phyloP scores from a whole-genome alignment of 495 filamentous ascomycete species.

The Neurospora discreta region DNA sequence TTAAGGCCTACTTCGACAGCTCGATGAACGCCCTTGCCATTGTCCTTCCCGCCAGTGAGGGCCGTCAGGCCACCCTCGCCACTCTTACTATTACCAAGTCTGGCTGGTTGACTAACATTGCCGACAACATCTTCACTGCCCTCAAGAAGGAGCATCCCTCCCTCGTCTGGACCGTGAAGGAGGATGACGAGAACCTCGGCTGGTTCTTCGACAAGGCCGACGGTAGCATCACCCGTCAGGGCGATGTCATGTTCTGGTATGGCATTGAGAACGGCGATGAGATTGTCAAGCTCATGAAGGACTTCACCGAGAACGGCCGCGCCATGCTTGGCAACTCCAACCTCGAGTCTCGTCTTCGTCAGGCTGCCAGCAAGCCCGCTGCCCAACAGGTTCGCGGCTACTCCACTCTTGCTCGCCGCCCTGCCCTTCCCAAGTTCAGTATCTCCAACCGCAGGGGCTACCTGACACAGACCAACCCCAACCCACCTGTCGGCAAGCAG shows the following conservation, averaged over 20 bases:
- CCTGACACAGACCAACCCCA: conserved; percentile 80
- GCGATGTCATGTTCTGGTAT: conserved; percentile 95
- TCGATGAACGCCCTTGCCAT: conserved; percentile 95
- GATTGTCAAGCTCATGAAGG: conserved; percentile 74
- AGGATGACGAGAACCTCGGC: conserved; percentile 91
- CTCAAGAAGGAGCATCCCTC: conserved; percentile 88
- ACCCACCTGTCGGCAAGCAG: conserved; percentile 89
- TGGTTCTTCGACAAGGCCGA: conserved; percentile 99
- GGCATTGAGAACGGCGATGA: conserved; percentile 79
- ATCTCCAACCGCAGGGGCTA: conserved; percentile 37
- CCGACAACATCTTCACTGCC: conserved; percentile 92
- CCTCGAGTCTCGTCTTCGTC: conserved; percentile 71
- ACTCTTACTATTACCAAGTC: conserved; percentile 93
- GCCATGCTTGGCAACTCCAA: conserved; percentile 88
- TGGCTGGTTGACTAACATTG: conserved; percentile 89
- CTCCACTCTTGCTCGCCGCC: conserved; percentile 44
- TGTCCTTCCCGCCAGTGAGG: conserved; percentile 58
- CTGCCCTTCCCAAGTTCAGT: conserved; percentile 10
- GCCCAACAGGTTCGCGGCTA: conserved; percentile 54
- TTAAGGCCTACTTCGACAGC: conserved; percentile 93
- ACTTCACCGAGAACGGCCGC: conserved; percentile 73
- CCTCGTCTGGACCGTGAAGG: conserved; percentile 93
- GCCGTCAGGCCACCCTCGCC: conserved; percentile 62
- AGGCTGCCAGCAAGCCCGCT: conserved; percentile 48
- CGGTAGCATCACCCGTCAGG: conserved; percentile 73